Base-by-base conservation (phyloP, 129 eudicot genomes). In the Flaveria robusta region DNA sequence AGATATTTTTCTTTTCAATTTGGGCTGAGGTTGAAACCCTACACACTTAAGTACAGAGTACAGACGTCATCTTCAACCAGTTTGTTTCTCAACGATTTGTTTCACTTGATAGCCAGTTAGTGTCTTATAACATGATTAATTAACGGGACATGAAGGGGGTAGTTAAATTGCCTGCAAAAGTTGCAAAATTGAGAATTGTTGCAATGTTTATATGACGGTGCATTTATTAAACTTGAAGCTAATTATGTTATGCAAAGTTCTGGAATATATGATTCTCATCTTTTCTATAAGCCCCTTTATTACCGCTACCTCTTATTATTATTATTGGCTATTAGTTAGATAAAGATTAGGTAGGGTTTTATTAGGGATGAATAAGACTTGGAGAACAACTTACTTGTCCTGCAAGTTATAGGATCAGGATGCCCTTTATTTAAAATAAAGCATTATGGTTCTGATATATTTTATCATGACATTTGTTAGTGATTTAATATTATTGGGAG, bases 151-250 rank as follows among this genome's bases (percentile, higher is more conserved):
- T 15, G 13, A 7, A 18, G 45, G 8, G 3, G 13, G 24, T 18
- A n/a, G 62, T 51, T 27, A 13, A 71, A 15, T 49, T 24, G 16
- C 16, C 8, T 49, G 63, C 64, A 8, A 14, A 29, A 20, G 11
- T 31, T 50, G 46, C 39, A 9, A 14, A 71, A 50, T 19, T 52
- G 65, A 23, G 31, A 70, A 52, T 71, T 34, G 27, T 69, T 69
- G 58, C 29, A 69, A 12, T 49, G 9, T 22, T 43, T 66, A 22
- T 45, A 51, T 27, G 39, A 24, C 18, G 7, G 19, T 4, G 56
- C 47, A 9, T 67, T 43, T 2, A 9, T 66, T 39, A 9, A 65
- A 66, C 24, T 34, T 34, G 9, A 59, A 59, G n/a, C 66, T 24
- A 59, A 13, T 23, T 59, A 59, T 55, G 63, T 55, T 55, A 2